Conservation (phyloP, 2,329 filamentous ascomycete species). For the Xylaria hypoxylon region DNA sequence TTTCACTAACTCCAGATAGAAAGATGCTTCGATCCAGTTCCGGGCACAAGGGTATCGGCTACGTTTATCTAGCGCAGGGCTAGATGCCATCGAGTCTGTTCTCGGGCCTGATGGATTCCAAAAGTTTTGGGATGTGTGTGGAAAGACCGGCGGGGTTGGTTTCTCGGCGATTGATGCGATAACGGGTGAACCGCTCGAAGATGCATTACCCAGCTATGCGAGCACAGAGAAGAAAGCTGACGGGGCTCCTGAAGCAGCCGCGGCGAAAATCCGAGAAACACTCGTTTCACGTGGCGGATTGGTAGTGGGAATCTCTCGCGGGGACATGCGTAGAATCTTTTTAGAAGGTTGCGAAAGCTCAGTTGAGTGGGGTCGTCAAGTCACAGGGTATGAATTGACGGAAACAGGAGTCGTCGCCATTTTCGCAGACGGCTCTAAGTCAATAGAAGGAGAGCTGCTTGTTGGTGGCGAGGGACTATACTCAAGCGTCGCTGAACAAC, state of each 20-base stretch:
- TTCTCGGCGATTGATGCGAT: slow-evolving; percentile 63
- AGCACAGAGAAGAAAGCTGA: neutral
- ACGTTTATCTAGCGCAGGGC: slow-evolving; percentile 42
- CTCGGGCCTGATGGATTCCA: slow-evolving; percentile 61
- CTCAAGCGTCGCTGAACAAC: slow-evolving; percentile 69
- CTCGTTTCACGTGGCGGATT: slow-evolving; percentile 67
- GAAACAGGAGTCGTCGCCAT: slow-evolving; percentile 64
- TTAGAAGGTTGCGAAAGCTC: slow-evolving; percentile 65
- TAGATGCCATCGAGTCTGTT: slow-evolving; percentile 70
- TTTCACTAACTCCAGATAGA: too few relatives aligned
- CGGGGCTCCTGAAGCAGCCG: slow-evolving; percentile 31
- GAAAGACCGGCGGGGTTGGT: slow-evolving; percentile 69
- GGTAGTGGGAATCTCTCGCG: slow-evolving; percentile 70
- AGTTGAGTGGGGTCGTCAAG: slow-evolving; percentile 67
- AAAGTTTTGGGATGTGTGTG: slow-evolving; percentile 69
- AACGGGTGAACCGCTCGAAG: slow-evolving; percentile 60
- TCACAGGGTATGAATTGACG: slow-evolving; percentile 69
- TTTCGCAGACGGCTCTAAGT: slow-evolving; percentile 66
- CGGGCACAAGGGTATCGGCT: slow-evolving; percentile 69
- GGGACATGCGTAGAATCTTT: slow-evolving; percentile 72
- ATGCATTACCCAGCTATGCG: neutral
- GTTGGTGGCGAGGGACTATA: slow-evolving; percentile 71
- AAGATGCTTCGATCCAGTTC: slow-evolving; percentile 61
- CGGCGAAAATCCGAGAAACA: slow-evolving; percentile 42
- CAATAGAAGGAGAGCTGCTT: slow-evolving; percentile 36